A percentile compares a stretch with the other conserved stretches of the same genome.
Conservation (phyloP, 768 basidiomycete genomes). For the Hemileccinum impolitum region DNA sequence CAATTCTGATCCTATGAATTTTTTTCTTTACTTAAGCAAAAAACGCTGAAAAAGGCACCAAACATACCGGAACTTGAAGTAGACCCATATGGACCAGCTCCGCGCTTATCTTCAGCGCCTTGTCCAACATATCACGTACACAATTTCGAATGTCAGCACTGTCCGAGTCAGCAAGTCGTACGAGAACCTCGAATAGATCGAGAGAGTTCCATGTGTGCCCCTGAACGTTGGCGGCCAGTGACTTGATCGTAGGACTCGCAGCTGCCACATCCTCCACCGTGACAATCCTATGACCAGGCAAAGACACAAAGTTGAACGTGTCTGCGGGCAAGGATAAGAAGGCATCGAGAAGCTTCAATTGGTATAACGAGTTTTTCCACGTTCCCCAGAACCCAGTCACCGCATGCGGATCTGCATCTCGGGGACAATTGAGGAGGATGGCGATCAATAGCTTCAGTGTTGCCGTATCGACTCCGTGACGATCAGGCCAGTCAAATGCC, state of each 20-base stretch:
- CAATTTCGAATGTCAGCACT: slow-evolving; percentile 65
- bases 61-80: slow-evolving; percentile 81
- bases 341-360: slow-evolving; percentile 83
- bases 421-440: slow-evolving; percentile 78
- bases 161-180: slow-evolving; percentile 74
- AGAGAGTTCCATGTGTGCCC: slow-evolving; percentile 93
- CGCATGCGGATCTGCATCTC: slow-evolving; percentile 72
- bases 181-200: slow-evolving; percentile 84
- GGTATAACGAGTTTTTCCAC: slow-evolving; percentile 85
- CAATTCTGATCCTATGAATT: slow-evolving; percentile 65
- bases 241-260: slow-evolving; percentile 89
- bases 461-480: slow-evolving; percentile 83
- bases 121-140: slow-evolving; percentile 90
- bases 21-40: not conserved
- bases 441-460: slow-evolving; percentile 87
- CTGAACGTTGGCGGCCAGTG: slow-evolving; percentile 86
- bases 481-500: slow-evolving; percentile 81
- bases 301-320: slow-evolving; percentile 87
- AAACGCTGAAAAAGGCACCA: not conserved
- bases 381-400: slow-evolving; percentile 81
- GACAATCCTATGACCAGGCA: slow-evolving; percentile 81
- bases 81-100: slow-evolving; percentile 94
- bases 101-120: slow-evolving; percentile 89
- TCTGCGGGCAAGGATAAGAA: slow-evolving; percentile 86
- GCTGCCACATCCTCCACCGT: slow-evolving; percentile 84